Evolutionary conservation across 768 basidiomycete genomes (phyloP), one percentile per base, ranked within the genome.

Genomic region (Albatrellus ellisii): DNA sequence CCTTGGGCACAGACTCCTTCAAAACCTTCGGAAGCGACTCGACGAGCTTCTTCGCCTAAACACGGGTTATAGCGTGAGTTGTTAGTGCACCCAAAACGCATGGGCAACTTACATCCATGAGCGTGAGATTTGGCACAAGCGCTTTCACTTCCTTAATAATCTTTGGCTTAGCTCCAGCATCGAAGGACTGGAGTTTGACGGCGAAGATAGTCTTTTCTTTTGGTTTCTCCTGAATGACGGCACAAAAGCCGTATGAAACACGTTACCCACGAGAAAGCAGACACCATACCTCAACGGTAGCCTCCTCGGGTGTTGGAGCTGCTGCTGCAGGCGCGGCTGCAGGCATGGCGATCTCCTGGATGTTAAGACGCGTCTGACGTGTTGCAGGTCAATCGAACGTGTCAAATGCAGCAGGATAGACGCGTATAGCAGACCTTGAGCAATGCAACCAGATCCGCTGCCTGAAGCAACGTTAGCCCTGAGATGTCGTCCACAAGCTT

Each of bases 201-300:
- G 80, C 92, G 67, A 99, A 99, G 26, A 92, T 72, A 14, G 91
- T 95, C 78, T 98, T 98, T 68, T 97, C 95, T 66, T 95, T 97
- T 37, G 91, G 91, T 57, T 92, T 95, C 61, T 90, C 89, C 80
- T 89, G 48, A 8, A 22, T 25, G 21, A 39, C 3, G 35, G 18
- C 26, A 35, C 22, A 31, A 31, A 10, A 26, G 11, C 4, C n/a
- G 22, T 20, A 40, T 6, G 27, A 10, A 26, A 36, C 9, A 18
- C 15, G 12, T 12, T 6, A 6, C 10, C 20, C 39, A 20, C 2
- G 14, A 2, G 17, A 33, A 50, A 42, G 39, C 27, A 21, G 24
- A 25, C 20, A 7, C 24, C 75, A 44, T 49, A 85, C 86, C 62
- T 78, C 78, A 15, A 48, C 71, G 14, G 68, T 68, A 39, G 78